Percentiles rank a stretch among this genome's conserved stretches.
phyloP scores from a whole-genome alignment of 257 asterid genomes.

The Cordia subcordata region DNA sequence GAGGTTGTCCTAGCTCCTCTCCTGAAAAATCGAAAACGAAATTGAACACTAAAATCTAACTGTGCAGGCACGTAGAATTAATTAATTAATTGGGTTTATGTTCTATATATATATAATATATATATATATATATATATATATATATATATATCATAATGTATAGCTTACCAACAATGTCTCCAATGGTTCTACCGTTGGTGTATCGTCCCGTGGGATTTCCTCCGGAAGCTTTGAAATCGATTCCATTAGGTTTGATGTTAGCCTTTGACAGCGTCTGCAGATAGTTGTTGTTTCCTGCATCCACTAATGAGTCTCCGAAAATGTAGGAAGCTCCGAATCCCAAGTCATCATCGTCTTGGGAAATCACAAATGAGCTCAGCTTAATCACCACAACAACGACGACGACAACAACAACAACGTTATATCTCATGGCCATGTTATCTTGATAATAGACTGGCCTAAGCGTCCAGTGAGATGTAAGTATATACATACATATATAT shows the following conservation, averaged over 20 bases:
- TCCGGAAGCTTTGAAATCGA: conserved; percentile 75
- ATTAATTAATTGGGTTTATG: no score
- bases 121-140: no score
- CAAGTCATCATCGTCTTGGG: conserved; percentile 36
- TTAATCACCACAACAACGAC: no score
- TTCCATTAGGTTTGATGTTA: conserved; percentile 65
- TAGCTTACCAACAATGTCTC: conserved; percentile 70
- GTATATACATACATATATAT: neutral
- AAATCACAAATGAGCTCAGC: conserved; percentile 14
- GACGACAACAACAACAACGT: conserved; percentile 9
- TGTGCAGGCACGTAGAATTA: no score
- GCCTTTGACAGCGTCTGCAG: conserved; percentile 70
- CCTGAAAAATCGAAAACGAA: conserved; percentile 27
- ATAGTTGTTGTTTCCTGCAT: conserved; percentile 90
- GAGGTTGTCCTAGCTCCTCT: conserved; percentile 71
- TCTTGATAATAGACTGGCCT: no score
- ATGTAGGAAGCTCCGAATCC: conserved; percentile 63
- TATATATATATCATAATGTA: neutral
- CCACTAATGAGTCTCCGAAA: conserved; percentile 86
- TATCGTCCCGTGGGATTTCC: conserved; percentile 90
- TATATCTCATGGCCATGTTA: conserved; percentile 33
- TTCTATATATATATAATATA: no score
- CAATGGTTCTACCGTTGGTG: conserved; percentile 90
- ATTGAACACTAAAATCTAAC: neutral
- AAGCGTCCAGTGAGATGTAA: neutral